A percentile compares a stretch with the other conserved stretches of the same genome.
Conservation (phyloP, 192 early-diverging fungal species). For the Bifiguratus adelaidae region DNA sequence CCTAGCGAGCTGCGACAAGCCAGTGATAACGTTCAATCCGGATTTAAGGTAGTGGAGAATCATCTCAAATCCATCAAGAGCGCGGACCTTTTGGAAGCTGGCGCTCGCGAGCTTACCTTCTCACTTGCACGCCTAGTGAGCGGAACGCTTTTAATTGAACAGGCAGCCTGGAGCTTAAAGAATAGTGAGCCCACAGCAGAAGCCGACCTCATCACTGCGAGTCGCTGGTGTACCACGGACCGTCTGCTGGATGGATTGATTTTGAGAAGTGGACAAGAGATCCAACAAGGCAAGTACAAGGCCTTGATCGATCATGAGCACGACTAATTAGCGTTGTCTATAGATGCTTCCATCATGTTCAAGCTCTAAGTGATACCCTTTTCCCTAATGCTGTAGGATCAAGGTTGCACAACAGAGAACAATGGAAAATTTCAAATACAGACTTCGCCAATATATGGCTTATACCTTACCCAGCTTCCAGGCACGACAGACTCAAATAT, state of each 20-base stretch:
- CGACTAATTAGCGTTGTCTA: too few species aligned
- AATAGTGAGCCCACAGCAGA: not conserved
- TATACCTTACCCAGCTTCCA: too few species aligned
- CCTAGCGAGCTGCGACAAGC: too few species aligned
- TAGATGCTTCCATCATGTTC: too few species aligned
- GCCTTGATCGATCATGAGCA: too few species aligned
- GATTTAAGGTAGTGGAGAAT: conserved; percentile 6
- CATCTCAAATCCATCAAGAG: conserved; percentile 10
- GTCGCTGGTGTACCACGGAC: conserved; percentile 9
- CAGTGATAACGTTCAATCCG: conserved; percentile 11
- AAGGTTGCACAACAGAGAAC: too few species aligned
- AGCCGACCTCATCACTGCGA: conserved; percentile 6
- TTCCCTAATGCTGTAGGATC: too few species aligned
- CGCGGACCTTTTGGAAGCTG: conserved; percentile 18
- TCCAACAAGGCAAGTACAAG: conserved; percentile 2
- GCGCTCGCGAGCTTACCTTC: conserved; percentile 34
- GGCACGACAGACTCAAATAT: too few species aligned
- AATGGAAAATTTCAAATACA: too few species aligned
- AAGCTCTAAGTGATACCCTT: too few species aligned
- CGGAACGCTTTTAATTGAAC: conserved; percentile 36
- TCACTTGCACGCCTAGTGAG: conserved; percentile 32
- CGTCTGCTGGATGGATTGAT: conserved; percentile 4
- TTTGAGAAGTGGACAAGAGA: not conserved
- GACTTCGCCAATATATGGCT: too few species aligned
- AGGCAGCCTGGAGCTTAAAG: conserved; percentile 27